phyloP scores from a whole-genome alignment of 352 stramenopile genomes.

The Pythium guiyangense region DNA sequence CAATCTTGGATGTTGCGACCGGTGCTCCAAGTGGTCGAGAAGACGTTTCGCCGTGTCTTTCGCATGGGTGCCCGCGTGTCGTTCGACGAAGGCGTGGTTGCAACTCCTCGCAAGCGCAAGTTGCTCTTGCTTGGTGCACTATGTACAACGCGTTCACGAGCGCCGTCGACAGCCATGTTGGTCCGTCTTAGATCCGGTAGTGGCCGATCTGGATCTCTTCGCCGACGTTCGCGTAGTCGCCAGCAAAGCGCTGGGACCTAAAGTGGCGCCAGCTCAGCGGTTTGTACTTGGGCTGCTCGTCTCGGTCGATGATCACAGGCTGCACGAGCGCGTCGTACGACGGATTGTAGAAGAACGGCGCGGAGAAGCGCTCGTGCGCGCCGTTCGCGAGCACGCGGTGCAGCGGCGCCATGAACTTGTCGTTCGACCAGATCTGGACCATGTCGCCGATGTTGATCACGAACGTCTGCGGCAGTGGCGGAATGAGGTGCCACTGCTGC shows the following conservation, averaged over 20 bases:
- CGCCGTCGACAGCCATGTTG: neutral
- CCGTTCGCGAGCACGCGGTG: conserved; percentile 36
- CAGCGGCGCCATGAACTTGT: conserved; percentile 35
- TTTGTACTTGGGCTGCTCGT: conserved; percentile 51
- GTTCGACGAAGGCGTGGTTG: too few species aligned
- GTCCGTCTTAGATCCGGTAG: conserved; percentile 25
- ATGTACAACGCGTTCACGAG: too few species aligned
- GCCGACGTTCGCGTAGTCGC: conserved; percentile 89
- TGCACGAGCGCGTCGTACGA: conserved; percentile 57
- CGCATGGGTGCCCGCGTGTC: too few species aligned
- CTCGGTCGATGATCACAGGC: conserved; percentile 46
- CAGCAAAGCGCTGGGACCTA: conserved; percentile 79
- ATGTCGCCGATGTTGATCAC: conserved; percentile 60
- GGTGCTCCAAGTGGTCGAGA: too few species aligned
- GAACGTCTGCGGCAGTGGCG: conserved; percentile 28
- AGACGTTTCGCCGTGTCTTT: too few species aligned
- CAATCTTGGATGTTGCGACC: too few species aligned
- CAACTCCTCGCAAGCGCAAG: too few species aligned
- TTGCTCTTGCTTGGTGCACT: too few species aligned
- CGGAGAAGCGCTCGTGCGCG: conserved; percentile 28
- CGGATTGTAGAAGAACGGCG: conserved; percentile 48
- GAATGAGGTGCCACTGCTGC: conserved; percentile 32
- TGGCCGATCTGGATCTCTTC: conserved; percentile 91
- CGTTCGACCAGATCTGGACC: conserved; percentile 49
- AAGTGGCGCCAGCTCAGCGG: conserved; percentile 88